Evolutionary conservation across 306 rosid genomes (phyloP).

Genomic region (Cyclanthera cordifolia): DNA sequence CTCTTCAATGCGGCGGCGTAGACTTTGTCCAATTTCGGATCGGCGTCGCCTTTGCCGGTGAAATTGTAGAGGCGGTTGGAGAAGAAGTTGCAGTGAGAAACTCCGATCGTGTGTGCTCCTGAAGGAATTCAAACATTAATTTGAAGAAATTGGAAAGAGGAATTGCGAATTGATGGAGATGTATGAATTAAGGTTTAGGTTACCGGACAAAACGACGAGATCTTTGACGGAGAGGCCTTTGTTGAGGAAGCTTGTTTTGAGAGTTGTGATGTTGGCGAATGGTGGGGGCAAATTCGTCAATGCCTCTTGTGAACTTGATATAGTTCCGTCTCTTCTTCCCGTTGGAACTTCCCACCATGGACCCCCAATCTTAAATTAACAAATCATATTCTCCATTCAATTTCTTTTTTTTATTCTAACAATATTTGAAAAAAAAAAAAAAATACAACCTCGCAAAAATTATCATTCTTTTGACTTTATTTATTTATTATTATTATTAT

Average conservation of each 20-base stretch:
- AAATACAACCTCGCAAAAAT: no score
- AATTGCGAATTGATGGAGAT: no score
- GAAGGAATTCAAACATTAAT: not conserved
- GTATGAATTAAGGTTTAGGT: no score
- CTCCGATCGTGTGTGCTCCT: constrained; percentile 32
- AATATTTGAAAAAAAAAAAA: no score
- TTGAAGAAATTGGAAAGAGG: not conserved
- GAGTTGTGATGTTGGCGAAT: constrained; percentile 19
- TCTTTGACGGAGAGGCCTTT: constrained; percentile 26
- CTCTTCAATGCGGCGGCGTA: constrained; percentile 20
- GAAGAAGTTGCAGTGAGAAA: constrained; percentile 23
- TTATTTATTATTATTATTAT: no score
- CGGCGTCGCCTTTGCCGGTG: constrained; percentile 27
- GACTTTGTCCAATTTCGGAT: constrained; percentile 26
- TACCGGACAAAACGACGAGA: constrained; percentile 29
- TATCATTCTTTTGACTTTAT: no score
- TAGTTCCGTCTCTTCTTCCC: constrained; percentile 31
- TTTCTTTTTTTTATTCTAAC: not conserved
- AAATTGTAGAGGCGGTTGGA: constrained; percentile 27
- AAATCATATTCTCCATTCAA: not conserved
- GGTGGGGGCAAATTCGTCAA: constrained; percentile 18
- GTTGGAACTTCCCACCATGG: constrained; percentile 29
- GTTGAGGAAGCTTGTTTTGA: constrained; percentile 16
- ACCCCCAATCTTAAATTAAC: constrained; percentile 16
- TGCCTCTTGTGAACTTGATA: constrained; percentile 19